Evolutionary conservation across 108 stramenopile species (phyloP), one percentile per base, ranked within the genome.

Genomic region (Conticribra guillardii): DNA sequence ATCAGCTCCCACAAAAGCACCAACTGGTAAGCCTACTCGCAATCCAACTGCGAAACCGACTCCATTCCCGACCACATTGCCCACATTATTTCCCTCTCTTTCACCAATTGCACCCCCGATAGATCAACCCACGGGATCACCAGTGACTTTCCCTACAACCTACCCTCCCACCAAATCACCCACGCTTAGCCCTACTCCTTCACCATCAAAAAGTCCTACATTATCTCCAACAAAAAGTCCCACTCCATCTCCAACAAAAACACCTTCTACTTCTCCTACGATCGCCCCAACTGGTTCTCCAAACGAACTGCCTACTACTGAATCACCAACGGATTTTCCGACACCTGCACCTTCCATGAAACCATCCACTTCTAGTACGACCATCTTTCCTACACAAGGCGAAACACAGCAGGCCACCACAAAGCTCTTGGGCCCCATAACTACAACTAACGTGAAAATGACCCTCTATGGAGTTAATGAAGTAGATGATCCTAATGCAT

Each of bases 341-440:
- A 60, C 73, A 51, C 24, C 29, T 44, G 34, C 55, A 16, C 50
- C 71, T 1, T 37, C 69, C 37, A 33, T 21, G 11, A 27, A 8
- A 15, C 71, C 75, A 46, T 45, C 63, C 41, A 53, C 22, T 46
- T 30, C 49, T 29, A 60, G 54, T 15, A 31, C 44, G 22, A 23
- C 54, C 11, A 29, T 16, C 23, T 57, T 56, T 31, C 19, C 49
- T 17, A 44, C 50, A 29, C 28, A 14, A 19, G 11, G 5, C 37
- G 11, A 11, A 11, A 9, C 37, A 9, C 37, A 41, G 11, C 5
- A 9, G 37, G 55, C 71, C 45, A 65, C 55, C n/a, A 19, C 46
- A 15, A 72, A 51, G 47, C 54, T 56, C 15, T 63, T 48, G 15
- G 70, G 62, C 23, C 56, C 64, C 15, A 68, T 28, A 27, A 59